phyloP scores from a whole-genome alignment of 2,329 filamentous ascomycete species.

The Trichophyton equinum region DNA sequence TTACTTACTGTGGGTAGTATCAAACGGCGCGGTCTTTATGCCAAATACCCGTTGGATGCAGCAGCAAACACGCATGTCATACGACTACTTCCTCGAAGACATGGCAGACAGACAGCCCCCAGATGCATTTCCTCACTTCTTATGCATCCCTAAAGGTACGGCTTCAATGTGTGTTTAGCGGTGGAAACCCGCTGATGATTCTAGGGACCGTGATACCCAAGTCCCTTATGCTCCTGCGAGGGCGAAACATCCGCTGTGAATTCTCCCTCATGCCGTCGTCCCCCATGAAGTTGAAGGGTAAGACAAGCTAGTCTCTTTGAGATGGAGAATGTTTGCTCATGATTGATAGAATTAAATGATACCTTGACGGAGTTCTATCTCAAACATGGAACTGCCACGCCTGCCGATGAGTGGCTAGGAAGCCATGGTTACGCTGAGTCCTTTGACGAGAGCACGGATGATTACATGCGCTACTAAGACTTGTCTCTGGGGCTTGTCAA shows the following conservation, averaged over 20 bases:
- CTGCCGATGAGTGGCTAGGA: slow-evolving; percentile 11
- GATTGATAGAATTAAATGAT: slow-evolving; percentile 8
- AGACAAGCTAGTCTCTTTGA: neutral
- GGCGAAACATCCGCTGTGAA: neutral
- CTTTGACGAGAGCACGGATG: neutral
- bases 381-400: slow-evolving; percentile 7
- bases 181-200: neutral
- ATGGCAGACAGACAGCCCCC: slow-evolving; percentile 8
- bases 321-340: too few species aligned
- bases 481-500: too few species aligned
- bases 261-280: neutral
- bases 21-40: slow-evolving; percentile 14
- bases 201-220: neutral
- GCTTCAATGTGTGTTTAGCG: neutral
- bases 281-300: neutral
- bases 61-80: slow-evolving; percentile 12
- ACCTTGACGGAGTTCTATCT: slow-evolving; percentile 12
- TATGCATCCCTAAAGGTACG: slow-evolving; percentile 12
- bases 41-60: slow-evolving; percentile 15
- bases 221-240: neutral
- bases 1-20: slow-evolving; percentile 6
- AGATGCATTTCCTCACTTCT: slow-evolving; percentile 10
- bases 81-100: slow-evolving; percentile 11
- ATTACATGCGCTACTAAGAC: neutral
- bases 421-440: neutral